Conservation (phyloP, 768 basidiomycete species). For the Rhizopogon rudus region DNA sequence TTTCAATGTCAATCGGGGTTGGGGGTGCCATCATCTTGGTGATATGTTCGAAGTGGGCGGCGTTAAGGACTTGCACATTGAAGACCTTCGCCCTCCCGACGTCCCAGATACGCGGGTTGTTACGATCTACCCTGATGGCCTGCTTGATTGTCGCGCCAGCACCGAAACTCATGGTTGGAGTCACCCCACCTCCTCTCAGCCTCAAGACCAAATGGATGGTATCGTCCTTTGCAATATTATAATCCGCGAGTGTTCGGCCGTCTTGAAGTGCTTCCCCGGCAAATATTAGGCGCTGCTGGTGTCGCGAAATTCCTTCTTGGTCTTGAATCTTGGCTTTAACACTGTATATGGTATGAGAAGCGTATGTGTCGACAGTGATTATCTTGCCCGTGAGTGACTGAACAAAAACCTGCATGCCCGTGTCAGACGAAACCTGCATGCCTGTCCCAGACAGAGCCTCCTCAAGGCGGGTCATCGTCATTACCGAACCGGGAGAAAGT, state of each 20-base stretch:
- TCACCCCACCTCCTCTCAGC: conserved; percentile 47
- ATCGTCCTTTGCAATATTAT: conserved; percentile 68
- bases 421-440: no score
- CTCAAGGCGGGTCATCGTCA: background rate
- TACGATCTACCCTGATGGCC: background rate
- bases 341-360: conserved; percentile 70
- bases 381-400: conserved; percentile 82
- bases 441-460: no score
- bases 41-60: background rate
- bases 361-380: conserved; percentile 76
- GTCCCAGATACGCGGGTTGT: background rate
- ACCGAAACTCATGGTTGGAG: background rate
- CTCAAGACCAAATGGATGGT: conserved; percentile 65
- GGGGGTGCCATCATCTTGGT: conserved; percentile 1
- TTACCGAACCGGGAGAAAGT: background rate
- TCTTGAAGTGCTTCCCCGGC: conserved; percentile 56
- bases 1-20: background rate
- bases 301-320: conserved; percentile 92
- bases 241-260: conserved; percentile 28
- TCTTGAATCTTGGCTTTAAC: conserved; percentile 84
- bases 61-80: background rate
- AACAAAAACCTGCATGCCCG: conserved; percentile 75
- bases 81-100: background rate
- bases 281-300: conserved; percentile 79
- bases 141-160: background rate